These are phyloP conservation scores for Mortierella sp. DNA, from an alignment of 371 early-diverging fungal genomes.

Conservation along the genomic window DNA sequence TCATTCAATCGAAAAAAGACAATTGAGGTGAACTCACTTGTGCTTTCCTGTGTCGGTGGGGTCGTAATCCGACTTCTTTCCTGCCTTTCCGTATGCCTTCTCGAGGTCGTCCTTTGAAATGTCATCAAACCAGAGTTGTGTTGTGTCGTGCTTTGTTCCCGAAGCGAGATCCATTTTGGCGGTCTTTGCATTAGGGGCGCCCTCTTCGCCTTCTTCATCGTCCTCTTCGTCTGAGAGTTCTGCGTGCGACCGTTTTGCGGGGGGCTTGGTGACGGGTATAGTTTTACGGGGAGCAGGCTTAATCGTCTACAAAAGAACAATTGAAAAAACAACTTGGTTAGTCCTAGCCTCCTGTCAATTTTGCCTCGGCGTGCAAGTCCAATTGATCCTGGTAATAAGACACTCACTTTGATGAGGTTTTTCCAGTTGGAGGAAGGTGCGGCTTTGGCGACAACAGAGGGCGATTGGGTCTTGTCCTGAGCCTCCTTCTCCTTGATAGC, in stretches of 20 bases:
- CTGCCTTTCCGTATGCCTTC: slow-evolving; percentile 61
- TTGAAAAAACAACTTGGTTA: neutral
- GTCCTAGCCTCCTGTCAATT: neutral
- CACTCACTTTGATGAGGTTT: slow-evolving; percentile 45
- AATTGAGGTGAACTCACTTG: slow-evolving; percentile 51
- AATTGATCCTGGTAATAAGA: neutral
- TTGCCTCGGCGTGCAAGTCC: neutral
- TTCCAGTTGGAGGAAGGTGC: slow-evolving; percentile 73
- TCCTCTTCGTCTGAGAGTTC: slow-evolving; percentile 22
- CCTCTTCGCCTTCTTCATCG: slow-evolving; percentile 7
- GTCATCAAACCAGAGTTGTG: slow-evolving; percentile 75
- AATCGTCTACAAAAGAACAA: slow-evolving; percentile 32
- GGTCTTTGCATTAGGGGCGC: slow-evolving; percentile 8
- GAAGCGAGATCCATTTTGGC: slow-evolving; percentile 13
- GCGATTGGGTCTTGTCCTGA: slow-evolving; percentile 24
- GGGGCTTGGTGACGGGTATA: slow-evolving; percentile 32
- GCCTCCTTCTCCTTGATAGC: slow-evolving; percentile 14
- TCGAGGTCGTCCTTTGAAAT: slow-evolving; percentile 66
- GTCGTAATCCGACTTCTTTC: slow-evolving; percentile 47
- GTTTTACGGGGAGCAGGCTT: slow-evolving; percentile 48
- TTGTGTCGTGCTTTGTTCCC: slow-evolving; percentile 58
- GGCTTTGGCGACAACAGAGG: slow-evolving; percentile 51
- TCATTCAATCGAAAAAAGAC: neutral
- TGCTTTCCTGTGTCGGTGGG: slow-evolving; percentile 60
- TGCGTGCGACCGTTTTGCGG: slow-evolving; percentile 29